Evolutionary conservation across 495 filamentous ascomycete genomes (phyloP).

Genomic region (Massariosphaeria phaeospora): DNA sequence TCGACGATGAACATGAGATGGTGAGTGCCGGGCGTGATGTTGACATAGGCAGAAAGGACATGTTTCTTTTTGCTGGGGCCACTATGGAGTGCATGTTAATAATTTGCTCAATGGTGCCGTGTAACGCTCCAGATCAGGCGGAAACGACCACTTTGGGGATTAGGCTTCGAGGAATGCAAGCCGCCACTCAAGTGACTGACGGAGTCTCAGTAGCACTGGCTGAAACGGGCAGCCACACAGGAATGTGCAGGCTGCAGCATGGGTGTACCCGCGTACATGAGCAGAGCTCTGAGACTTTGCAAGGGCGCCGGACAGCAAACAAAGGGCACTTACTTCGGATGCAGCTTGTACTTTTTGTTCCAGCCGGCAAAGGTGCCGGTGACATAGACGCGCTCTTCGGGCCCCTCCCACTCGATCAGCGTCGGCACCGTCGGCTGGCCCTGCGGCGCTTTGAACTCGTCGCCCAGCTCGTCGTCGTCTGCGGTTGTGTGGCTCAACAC

Average conservation of each 20-base stretch:
- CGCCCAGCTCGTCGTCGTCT: constrained; percentile 74
- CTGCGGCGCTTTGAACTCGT: constrained; percentile 60
- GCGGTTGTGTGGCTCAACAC: constrained; percentile 63
- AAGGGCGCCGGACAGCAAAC: constrained; percentile 1
- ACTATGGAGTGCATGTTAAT: constrained; percentile 23
- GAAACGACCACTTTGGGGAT: not conserved
- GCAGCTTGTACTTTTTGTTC: constrained; percentile 83
- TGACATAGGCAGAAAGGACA: constrained; percentile 66
- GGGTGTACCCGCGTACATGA: not conserved
- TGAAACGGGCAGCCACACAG: constrained; percentile 4
- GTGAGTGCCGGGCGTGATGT: constrained; percentile 86
- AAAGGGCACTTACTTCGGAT: constrained; percentile 65
- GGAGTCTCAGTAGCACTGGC: not conserved
- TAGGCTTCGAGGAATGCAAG: not conserved
- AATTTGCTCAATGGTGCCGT: constrained; percentile 27
- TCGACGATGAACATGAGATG: constrained; percentile 96
- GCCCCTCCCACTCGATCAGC: constrained; percentile 71
- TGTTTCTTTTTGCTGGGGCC: constrained; percentile 48
- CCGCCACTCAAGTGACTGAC: not conserved
- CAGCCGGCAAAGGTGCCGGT: constrained; percentile 93
- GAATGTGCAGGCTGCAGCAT: not conserved
- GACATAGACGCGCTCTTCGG: constrained; percentile 83
- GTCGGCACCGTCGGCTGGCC: constrained; percentile 67
- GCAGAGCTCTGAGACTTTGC: constrained; percentile 16
- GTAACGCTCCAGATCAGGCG: constrained; percentile 29